Evolutionary conservation across 176 grass and related monocot genomes (phyloP).

Genomic region (Pharus latifolius): DNA sequence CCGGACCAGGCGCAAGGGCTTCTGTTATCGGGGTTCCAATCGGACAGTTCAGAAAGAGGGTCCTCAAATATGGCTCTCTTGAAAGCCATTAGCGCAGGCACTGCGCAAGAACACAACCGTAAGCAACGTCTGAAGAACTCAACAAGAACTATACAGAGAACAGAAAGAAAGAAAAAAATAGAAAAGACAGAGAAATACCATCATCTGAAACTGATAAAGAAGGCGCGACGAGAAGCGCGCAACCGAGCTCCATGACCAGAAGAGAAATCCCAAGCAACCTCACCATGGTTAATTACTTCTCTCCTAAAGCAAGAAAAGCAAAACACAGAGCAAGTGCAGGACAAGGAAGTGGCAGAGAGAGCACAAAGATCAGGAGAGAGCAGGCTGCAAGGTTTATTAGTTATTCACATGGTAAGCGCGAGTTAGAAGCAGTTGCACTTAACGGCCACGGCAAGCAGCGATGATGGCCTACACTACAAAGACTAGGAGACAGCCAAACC

Average conservation of each 20-base stretch:
- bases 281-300: slow-evolving; percentile 19
- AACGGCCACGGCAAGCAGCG: slow-evolving; percentile 43
- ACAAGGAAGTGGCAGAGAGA: too few relatives aligned
- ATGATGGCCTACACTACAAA: slow-evolving; percentile 18
- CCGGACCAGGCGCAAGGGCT: slow-evolving; percentile 61
- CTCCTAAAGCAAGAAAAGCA: neutral
- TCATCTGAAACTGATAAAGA: slow-evolving; percentile 43
- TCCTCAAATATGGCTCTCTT: slow-evolving; percentile 56
- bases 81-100: slow-evolving; percentile 50
- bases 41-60: slow-evolving; percentile 54
- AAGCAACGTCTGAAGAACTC: neutral
- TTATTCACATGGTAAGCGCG: neutral
- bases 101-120: slow-evolving; percentile 25
- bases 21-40: slow-evolving; percentile 55
- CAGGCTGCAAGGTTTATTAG: too few relatives aligned
- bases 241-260: slow-evolving; percentile 20
- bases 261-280: slow-evolving; percentile 25
- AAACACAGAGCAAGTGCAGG: too few relatives aligned
- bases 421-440: slow-evolving; percentile 20
- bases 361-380: slow-evolving; percentile 11
- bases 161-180: neutral
- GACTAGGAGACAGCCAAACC: slow-evolving; percentile 28
- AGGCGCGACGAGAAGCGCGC: slow-evolving; percentile 17
- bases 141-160: neutral
- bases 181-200: slow-evolving; percentile 18